Percentiles rank a stretch among this genome's conserved stretches.
These are phyloP conservation scores for Aspergillus sp. DNA, from an alignment of 2,329 filamentous ascomycete species.

Conservation along the genomic window DNA sequence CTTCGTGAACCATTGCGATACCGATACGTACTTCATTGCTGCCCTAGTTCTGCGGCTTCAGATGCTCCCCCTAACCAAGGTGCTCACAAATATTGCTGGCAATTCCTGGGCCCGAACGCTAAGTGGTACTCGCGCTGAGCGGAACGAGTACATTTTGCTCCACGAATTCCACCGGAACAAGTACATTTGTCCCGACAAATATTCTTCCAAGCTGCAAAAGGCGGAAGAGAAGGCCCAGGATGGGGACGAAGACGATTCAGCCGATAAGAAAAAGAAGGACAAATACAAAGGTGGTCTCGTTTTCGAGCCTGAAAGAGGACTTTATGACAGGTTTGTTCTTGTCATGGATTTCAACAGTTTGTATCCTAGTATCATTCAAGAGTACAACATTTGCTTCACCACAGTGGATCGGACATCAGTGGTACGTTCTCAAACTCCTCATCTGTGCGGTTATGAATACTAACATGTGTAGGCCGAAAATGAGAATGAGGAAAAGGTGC, in stretches of 20 bases:
- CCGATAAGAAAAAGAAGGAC: slow-evolving; percentile 91
- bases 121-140: slow-evolving; percentile 91
- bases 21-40: slow-evolving; percentile 93
- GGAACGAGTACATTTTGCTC: slow-evolving; percentile 98
- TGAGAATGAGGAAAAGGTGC: slow-evolving; percentile 83
- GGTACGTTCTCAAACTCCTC: slow-evolving; percentile 50
- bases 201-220: slow-evolving; percentile 73
- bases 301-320: slow-evolving; percentile 93
- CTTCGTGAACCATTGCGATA: slow-evolving; percentile 89
- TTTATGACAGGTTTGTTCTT: slow-evolving; percentile 97
- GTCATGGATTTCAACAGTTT: slow-evolving; percentile 99
- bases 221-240: slow-evolving; percentile 69
- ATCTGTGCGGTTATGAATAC: not conserved
- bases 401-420: slow-evolving; percentile 78
- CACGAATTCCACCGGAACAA: slow-evolving; percentile 97
- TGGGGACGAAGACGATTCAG: slow-evolving; percentile 63
- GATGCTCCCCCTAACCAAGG: slow-evolving; percentile 89
- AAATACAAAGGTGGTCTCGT: slow-evolving; percentile 99
- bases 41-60: slow-evolving; percentile 86
- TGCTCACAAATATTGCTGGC: slow-evolving; percentile 91
- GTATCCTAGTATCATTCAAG: slow-evolving; percentile 97
- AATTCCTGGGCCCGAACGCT: slow-evolving; percentile 98
- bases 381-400: slow-evolving; percentile 99
- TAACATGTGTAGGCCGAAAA: slow-evolving; percentile 45
- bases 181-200: slow-evolving; percentile 97